These are phyloP conservation scores for Trichosporon sp. DNA, from an alignment of 1,284 basidiomycete genomes.

Conservation along the genomic window DNA sequence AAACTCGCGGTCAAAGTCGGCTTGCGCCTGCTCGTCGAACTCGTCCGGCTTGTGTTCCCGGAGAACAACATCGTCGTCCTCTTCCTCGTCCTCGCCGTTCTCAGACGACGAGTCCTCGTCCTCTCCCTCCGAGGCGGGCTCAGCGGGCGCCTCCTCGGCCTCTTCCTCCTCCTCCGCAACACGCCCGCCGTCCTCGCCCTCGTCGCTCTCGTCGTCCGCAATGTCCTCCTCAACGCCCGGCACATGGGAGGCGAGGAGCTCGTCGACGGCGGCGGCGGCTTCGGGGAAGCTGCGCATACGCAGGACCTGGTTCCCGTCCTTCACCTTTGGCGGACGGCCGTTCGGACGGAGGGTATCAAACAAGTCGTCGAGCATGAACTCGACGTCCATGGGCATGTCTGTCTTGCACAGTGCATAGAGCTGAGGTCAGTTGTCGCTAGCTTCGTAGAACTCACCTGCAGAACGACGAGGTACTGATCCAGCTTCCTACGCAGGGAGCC, in stretches of 20 bases:
- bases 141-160: neutral
- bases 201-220: conserved; percentile 67
- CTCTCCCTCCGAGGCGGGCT: neutral
- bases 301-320: conserved; percentile 26
- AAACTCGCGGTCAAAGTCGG: conserved; percentile 90
- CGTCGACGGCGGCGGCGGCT: conserved; percentile 79
- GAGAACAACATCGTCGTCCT: conserved; percentile 63
- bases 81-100: conserved; percentile 51
- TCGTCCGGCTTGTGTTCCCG: conserved; percentile 47
- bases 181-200: neutral
- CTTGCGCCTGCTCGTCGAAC: conserved; percentile 71
- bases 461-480: conserved; percentile 86
- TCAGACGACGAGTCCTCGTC: neutral
- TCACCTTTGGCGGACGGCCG: conserved; percentile 38
- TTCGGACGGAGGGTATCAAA: conserved; percentile 83
- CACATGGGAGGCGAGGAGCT: conserved; percentile 65
- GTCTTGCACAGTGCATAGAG: conserved; percentile 85
- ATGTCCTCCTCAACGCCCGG: conserved; percentile 70
- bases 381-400: conserved; percentile 88
- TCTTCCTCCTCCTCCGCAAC: conserved; percentile 60
- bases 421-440: conserved; percentile 49
- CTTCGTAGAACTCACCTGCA: conserved; percentile 62
- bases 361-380: conserved; percentile 93
- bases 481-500: conserved; percentile 85
- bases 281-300: conserved; percentile 72